Conservation (phyloP, 148 eudicot species). For the Nepenthes gracilis region DNA sequence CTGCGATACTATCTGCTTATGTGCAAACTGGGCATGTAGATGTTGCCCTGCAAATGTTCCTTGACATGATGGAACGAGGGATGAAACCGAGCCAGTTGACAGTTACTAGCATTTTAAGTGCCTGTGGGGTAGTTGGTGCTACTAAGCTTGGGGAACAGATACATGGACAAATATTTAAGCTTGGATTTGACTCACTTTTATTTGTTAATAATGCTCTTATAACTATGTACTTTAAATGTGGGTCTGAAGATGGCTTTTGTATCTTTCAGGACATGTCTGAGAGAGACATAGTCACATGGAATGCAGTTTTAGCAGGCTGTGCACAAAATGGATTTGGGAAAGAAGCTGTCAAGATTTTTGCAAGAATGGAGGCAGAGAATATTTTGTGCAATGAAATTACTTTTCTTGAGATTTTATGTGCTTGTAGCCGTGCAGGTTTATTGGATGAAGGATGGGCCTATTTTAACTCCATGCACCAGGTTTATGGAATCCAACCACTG, state of each 20-base stretch:
- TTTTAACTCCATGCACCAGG: slow-evolving; percentile 20
- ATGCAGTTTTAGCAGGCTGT: slow-evolving; percentile 38
- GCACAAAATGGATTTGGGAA: slow-evolving; percentile 34
- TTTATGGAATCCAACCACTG: slow-evolving; percentile 18
- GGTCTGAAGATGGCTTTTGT: slow-evolving; percentile 21
- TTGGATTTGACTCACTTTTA: slow-evolving; percentile 21
- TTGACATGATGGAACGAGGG: slow-evolving; percentile 20
- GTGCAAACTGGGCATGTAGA: slow-evolving; percentile 21
- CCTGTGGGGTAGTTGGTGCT: slow-evolving; percentile 19
- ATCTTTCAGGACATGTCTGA: slow-evolving; percentile 27
- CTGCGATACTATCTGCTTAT: slow-evolving; percentile 24
- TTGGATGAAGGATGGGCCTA: slow-evolving; percentile 16
- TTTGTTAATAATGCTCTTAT: slow-evolving; percentile 28
- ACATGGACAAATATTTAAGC: slow-evolving; percentile 28
- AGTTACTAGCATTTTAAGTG: slow-evolving; percentile 23
- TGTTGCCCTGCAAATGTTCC: slow-evolving; percentile 19
- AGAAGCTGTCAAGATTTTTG: slow-evolving; percentile 18
- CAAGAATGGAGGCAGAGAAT: slow-evolving; percentile 20
- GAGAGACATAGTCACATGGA: slow-evolving; percentile 27
- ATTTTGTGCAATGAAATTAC: slow-evolving; percentile 26
- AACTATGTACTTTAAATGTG: slow-evolving; percentile 36
- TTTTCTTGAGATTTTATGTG: slow-evolving; percentile 35
- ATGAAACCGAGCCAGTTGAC: slow-evolving; percentile 26
- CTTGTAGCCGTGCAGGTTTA: slow-evolving; percentile 36
- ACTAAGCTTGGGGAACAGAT: slow-evolving; percentile 35